These are phyloP conservation scores for Apium graveolens DNA, from an alignment of 129 eudicot species.

Conservation along the genomic window DNA sequence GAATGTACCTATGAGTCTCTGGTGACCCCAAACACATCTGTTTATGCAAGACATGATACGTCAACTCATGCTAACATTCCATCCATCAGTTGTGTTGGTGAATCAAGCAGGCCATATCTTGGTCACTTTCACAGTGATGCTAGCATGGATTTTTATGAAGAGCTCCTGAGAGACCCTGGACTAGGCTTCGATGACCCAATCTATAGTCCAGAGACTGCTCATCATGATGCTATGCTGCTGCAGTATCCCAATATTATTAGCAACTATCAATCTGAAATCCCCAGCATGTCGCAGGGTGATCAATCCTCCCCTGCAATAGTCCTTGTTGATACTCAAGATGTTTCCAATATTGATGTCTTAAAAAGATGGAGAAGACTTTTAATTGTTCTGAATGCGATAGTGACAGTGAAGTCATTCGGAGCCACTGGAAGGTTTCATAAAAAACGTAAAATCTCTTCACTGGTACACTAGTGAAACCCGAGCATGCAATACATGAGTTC, in stretches of 20 bases:
- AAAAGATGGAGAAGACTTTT: constrained; percentile 27
- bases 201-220: constrained; percentile 9
- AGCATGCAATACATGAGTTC: neutral
- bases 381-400: constrained; percentile 8
- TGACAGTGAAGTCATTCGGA: constrained; percentile 10
- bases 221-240: constrained; percentile 10
- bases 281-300: constrained; percentile 6
- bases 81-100: constrained; percentile 8
- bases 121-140: constrained; percentile 8
- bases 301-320: constrained; percentile 2
- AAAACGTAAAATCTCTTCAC: constrained; percentile 19
- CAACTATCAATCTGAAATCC: neutral
- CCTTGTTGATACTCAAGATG: neutral
- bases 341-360: neutral
- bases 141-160: constrained; percentile 5
- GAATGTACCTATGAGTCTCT: neutral
- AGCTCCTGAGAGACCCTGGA: neutral
- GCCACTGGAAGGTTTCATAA: constrained; percentile 10
- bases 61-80: neutral
- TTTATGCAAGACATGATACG: neutral
- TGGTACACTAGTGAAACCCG: neutral
- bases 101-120: constrained; percentile 2
- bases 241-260: constrained; percentile 4
- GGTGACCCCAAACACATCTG: neutral
- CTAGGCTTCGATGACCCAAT: neutral